A percentile compares a stretch with the other conserved stretches of the same genome.
These are phyloP conservation scores for Wickerhamomyces tratensis DNA, from an alignment of 805 yeast species.

Conservation along the genomic window DNA sequence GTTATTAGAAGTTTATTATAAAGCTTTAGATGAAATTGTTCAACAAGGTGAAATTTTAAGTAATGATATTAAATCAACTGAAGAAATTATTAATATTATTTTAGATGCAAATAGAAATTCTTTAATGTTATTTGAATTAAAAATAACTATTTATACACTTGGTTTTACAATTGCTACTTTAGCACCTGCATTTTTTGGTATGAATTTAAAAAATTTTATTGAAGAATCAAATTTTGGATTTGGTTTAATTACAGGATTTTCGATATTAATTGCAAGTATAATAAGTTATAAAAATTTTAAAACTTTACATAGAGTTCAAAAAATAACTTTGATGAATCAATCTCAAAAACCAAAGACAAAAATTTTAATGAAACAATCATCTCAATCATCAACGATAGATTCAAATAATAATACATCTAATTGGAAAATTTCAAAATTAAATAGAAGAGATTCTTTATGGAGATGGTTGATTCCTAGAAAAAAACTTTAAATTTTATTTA, in stretches of 20 bases:
- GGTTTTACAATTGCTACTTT: conserved; percentile 82
- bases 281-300: conserved; percentile 49
- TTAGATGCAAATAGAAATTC: conserved; percentile 88
- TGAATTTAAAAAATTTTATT: conserved; percentile 72
- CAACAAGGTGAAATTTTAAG: conserved; percentile 81
- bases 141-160: conserved; percentile 73
- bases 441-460: not conserved
- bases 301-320: conserved; percentile 52
- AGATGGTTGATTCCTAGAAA: conserved; percentile 1
- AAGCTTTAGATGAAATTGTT: conserved; percentile 87
- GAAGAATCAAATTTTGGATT: conserved; percentile 64
- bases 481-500: not conserved
- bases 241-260: conserved; percentile 40
- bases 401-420: not conserved
- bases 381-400: no score
- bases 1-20: conserved; percentile 80
- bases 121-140: conserved; percentile 76
- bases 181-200: conserved; percentile 83
- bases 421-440: not conserved
- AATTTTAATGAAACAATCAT: no score
- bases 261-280: conserved; percentile 41
- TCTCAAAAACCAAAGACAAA: conserved; percentile 15
- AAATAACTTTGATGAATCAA: conserved; percentile 48
- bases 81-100: conserved; percentile 86
- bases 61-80: conserved; percentile 81